phyloP scores from a whole-genome alignment of 176 grass and related monocot species.

The Elaeis guineensis region DNA sequence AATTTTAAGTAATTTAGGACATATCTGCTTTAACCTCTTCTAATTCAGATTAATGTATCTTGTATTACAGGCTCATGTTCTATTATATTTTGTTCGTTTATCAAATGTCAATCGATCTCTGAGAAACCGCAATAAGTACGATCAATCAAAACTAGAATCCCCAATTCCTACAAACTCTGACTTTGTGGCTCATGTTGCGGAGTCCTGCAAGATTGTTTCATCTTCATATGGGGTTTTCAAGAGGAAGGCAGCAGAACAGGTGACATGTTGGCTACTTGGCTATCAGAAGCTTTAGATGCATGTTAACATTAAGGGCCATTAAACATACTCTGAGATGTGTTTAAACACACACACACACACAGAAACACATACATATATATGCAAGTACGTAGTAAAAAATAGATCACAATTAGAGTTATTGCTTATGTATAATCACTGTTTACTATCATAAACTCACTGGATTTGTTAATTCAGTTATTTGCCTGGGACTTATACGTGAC shows the following conservation, averaged over 20 bases:
- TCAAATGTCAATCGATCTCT: conserved; percentile 57
- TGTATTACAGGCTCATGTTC: conserved; percentile 66
- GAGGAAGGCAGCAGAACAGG: conserved; percentile 92
- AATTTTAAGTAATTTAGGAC: neutral
- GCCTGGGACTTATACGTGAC: no score
- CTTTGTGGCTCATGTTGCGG: conserved; percentile 70
- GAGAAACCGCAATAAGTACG: conserved; percentile 34
- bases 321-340: no score
- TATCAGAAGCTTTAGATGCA: conserved; percentile 1
- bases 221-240: conserved; percentile 86
- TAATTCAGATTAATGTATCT: conserved; percentile 6
- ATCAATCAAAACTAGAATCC: conserved; percentile 33
- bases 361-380: no score
- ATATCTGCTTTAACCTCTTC: neutral
- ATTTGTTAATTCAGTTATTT: no score
- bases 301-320: conserved; percentile 3
- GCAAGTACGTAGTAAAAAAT: no score
- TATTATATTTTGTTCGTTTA: conserved; percentile 73
- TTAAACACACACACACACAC: no score
- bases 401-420: no score
- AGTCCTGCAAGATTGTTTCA: conserved; percentile 85
- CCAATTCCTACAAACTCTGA: conserved; percentile 36
- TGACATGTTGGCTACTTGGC: conserved; percentile 7
- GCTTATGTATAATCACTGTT: no score
- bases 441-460: no score